phyloP scores from a whole-genome alignment of 1,284 basidiomycete species.

The Ceratobasidium sp. region DNA sequence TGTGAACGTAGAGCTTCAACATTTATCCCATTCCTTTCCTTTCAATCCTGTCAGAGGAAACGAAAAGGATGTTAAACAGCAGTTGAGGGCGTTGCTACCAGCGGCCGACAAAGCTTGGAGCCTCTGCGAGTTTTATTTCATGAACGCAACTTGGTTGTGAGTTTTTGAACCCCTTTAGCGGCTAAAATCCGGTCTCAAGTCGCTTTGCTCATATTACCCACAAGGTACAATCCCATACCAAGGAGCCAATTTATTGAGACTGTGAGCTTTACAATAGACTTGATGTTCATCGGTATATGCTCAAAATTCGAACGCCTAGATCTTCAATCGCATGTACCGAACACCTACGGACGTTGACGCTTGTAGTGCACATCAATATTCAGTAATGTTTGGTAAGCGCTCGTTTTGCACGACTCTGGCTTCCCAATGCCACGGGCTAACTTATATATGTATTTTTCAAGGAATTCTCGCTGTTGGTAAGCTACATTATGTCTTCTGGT shows the following conservation, averaged over 20 bases:
- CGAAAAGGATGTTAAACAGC: conserved; percentile 43
- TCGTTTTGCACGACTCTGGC: too few relatives aligned
- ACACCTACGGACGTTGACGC: conserved; percentile 42
- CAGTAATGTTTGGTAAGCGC: conserved; percentile 44
- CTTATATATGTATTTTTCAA: neutral
- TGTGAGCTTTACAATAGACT: conserved; percentile 1
- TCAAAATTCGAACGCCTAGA: conserved; percentile 6
- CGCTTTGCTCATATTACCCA: conserved; percentile 13
- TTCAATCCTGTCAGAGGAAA: conserved; percentile 44
- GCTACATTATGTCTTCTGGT: conserved; percentile 10
- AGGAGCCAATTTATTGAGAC: conserved; percentile 43
- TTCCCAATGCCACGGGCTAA: conserved; percentile 15
- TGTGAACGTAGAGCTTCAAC: conserved; percentile 33
- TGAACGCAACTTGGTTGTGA: conserved; percentile 71
- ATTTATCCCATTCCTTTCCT: conserved; percentile 48
- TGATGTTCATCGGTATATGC: conserved; percentile 21
- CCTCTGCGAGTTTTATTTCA: conserved; percentile 67
- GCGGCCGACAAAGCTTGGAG: conserved; percentile 57
- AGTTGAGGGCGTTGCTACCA: conserved; percentile 46
- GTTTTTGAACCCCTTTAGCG: conserved; percentile 25
- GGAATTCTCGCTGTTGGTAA: conserved; percentile 41
- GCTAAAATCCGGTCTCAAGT: neutral
- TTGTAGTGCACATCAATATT: conserved; percentile 41
- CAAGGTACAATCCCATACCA: conserved; percentile 49
- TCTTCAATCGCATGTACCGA: conserved; percentile 44